phyloP scores from a whole-genome alignment of 306 rosid species.

The Rosa rugosa region DNA sequence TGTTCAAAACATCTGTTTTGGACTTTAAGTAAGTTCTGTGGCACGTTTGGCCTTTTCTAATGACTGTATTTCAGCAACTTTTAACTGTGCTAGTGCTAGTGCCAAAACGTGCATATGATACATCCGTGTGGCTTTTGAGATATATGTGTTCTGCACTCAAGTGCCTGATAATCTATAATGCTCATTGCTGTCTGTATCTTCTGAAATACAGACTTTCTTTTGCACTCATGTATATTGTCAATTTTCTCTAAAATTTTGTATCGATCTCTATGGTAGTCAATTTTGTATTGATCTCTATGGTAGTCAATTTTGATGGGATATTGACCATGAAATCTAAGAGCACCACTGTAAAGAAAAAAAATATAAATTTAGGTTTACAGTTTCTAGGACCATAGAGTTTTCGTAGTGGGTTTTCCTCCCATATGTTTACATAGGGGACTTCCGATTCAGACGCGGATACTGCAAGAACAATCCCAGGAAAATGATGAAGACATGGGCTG shows the following conservation, averaged over 20 bases:
- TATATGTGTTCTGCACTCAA: background rate
- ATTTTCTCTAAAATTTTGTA: background rate
- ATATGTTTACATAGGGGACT: conserved; percentile 50
- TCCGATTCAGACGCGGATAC: conserved; percentile 71
- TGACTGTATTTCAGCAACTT: background rate
- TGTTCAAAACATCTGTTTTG: conserved; percentile 81
- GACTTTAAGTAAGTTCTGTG: conserved; percentile 66
- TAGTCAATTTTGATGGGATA: background rate
- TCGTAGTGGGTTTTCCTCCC: background rate
- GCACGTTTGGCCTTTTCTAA: conserved; percentile 8
- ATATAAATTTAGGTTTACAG: background rate
- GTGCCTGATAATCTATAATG: background rate
- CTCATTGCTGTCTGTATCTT: background rate
- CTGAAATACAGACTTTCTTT: background rate
- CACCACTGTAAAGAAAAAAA: background rate
- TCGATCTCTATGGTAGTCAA: background rate
- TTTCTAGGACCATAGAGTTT: background rate
- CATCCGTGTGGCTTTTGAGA: background rate
- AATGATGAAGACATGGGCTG: conserved; percentile 95
- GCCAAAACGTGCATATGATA: background rate
- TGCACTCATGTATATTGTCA: background rate
- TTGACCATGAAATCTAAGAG: background rate
- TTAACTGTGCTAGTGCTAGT: background rate
- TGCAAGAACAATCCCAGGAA: conserved; percentile 83
- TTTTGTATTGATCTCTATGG: background rate